A percentile compares a stretch with the other conserved stretches of the same genome.
phyloP scores from a whole-genome alignment of 805 yeast species.

The Starmerella stellata region DNA sequence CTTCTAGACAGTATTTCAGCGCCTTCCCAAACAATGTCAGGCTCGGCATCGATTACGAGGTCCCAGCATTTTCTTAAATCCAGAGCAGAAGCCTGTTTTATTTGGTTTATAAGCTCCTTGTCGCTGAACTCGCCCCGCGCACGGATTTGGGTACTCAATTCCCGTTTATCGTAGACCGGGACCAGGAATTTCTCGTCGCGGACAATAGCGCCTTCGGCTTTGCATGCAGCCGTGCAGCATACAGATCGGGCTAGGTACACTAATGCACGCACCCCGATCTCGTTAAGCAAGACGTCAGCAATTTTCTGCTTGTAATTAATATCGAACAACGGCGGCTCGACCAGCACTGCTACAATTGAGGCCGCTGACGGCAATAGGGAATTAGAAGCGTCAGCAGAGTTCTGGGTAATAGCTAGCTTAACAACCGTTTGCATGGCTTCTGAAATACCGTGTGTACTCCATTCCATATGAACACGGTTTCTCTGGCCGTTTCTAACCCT shows the following conservation, averaged over 20 bases:
- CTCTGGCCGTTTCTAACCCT: too few species aligned
- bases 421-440: too few species aligned
- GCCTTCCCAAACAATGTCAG: constrained; percentile 4
- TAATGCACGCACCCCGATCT: constrained; percentile 10
- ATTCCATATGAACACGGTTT: too few species aligned
- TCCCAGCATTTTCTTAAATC: constrained; percentile 5
- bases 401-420: too few species aligned
- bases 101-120: not conserved
- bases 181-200: constrained; percentile 9
- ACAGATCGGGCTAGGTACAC: constrained; percentile 16
- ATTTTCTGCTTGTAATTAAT: constrained; percentile 7
- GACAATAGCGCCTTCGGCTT: constrained; percentile 5
- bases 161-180: constrained; percentile 17
- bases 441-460: too few species aligned
- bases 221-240: constrained; percentile 9
- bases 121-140: constrained; percentile 1
- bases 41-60: not conserved
- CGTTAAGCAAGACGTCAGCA: constrained; percentile 10
- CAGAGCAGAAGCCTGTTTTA: not conserved
- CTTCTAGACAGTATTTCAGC: constrained; percentile 10
- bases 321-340: constrained; percentile 17
- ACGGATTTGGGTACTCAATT: constrained; percentile 12
- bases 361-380: too few species aligned
- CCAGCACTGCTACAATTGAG: not conserved
- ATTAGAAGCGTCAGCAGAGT: too few species aligned